Evolutionary conservation across 2,329 filamentous ascomycete genomes (phyloP).

Genomic region (Calonectria pteridis): DNA sequence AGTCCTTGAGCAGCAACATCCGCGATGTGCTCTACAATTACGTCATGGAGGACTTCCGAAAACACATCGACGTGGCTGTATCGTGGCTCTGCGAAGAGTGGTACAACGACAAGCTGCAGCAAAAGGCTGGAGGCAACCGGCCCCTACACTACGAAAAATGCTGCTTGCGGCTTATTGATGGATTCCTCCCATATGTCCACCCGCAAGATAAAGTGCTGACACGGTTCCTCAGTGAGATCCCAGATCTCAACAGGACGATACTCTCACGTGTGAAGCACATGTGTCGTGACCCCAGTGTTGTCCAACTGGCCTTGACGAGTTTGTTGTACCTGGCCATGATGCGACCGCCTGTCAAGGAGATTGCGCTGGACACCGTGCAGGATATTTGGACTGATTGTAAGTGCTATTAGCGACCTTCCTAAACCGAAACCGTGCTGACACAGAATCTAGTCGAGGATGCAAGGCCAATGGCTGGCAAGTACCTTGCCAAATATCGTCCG

Average conservation of each 20-base stretch:
- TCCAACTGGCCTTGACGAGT: slow-evolving; percentile 73
- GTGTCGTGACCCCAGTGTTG: slow-evolving; percentile 75
- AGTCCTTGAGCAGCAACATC: slow-evolving; percentile 75
- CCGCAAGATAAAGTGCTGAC: slow-evolving; percentile 90
- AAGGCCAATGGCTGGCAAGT: slow-evolving; percentile 72
- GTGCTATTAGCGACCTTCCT: slow-evolving; percentile 44
- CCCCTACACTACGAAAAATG: slow-evolving; percentile 82
- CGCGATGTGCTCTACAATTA: slow-evolving; percentile 86
- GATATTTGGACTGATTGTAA: slow-evolving; percentile 76
- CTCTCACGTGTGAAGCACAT: slow-evolving; percentile 78
- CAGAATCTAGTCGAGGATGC: slow-evolving; percentile 68
- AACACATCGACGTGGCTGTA: slow-evolving; percentile 89
- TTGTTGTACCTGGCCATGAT: slow-evolving; percentile 77
- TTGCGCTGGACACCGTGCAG: slow-evolving; percentile 74
- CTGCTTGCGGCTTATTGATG: slow-evolving; percentile 85
- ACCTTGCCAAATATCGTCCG: slow-evolving; percentile 71
- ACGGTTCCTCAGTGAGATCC: slow-evolving; percentile 91
- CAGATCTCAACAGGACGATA: slow-evolving; percentile 79
- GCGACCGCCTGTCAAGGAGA: slow-evolving; percentile 72
- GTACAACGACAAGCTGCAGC: slow-evolving; percentile 83
- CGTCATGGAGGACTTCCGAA: slow-evolving; percentile 91
- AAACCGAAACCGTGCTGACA: slow-evolving; percentile 33
- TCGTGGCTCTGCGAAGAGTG: slow-evolving; percentile 98
- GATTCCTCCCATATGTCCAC: slow-evolving; percentile 91
- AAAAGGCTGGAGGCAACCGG: slow-evolving; percentile 58